These are phyloP conservation scores for Lactarius sp. DNA, from an alignment of 768 basidiomycete species.

Conservation along the genomic window DNA sequence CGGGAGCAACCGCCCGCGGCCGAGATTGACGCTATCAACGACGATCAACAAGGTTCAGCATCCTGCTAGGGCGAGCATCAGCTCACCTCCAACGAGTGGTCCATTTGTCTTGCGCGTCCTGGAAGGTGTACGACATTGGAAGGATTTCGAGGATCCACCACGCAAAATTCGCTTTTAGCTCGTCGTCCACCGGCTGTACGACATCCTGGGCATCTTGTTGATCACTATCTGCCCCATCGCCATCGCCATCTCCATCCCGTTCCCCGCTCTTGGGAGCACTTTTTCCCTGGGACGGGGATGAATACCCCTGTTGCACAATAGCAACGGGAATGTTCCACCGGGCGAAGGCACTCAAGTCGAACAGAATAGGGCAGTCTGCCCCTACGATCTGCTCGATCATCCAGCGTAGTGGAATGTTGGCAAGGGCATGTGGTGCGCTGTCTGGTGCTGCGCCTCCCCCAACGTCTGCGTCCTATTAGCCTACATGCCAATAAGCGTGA, in stretches of 20 bases:
- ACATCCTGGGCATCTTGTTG: conserved; percentile 30
- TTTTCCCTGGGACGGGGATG: background rate
- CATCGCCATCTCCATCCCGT: background rate
- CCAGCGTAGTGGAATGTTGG: conserved; percentile 24
- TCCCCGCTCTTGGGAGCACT: background rate
- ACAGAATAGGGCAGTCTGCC: conserved; percentile 9
- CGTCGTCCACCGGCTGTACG: conserved; percentile 52
- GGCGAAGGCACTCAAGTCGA: conserved; percentile 11
- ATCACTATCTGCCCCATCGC: background rate
- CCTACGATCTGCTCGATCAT: conserved; percentile 22
- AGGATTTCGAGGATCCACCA: conserved; percentile 79
- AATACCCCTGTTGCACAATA: background rate
- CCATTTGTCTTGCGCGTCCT: conserved; percentile 53
- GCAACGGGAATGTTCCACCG: conserved; percentile 16
- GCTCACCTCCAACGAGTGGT: conserved; percentile 51
- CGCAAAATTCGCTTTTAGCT: conserved; percentile 37
- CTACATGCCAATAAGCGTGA: background rate
- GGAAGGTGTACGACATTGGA: conserved; percentile 50
- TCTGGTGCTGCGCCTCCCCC: conserved; percentile 18
- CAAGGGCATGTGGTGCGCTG: conserved; percentile 7
- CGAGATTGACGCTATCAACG: conserved; percentile 46
- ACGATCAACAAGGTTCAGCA: background rate
- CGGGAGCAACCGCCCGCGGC: conserved; percentile 50
- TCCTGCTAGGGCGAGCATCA: background rate
- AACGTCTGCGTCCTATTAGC: conserved; percentile 12